Conservation (phyloP, 225 moss, liverwort and hornwort genomes). For the Takakia lepidozioides region DNA sequence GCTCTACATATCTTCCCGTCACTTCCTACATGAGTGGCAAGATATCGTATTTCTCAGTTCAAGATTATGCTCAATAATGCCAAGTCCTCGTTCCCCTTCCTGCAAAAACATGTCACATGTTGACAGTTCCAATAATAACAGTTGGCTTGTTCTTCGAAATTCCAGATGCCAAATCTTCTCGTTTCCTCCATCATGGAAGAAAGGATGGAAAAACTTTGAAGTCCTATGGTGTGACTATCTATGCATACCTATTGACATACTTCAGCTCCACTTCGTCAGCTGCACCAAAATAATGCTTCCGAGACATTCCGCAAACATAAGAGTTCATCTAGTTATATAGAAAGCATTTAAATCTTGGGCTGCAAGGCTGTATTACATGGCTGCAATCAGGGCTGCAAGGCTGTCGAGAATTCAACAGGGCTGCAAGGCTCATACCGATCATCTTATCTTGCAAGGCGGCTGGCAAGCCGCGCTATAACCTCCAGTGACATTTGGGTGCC, state of each 20-base stretch:
- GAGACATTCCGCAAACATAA: slow-evolving; percentile 62
- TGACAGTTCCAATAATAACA: too few relatives aligned
- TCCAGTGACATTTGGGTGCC: slow-evolving; percentile 72
- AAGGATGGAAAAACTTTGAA: too few relatives aligned
- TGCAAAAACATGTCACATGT: too few relatives aligned
- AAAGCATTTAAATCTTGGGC: too few relatives aligned
- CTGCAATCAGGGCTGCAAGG: too few relatives aligned
- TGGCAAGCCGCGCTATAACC: slow-evolving; percentile 67
- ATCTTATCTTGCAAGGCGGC: slow-evolving; percentile 93
- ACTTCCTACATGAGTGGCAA: slow-evolving; percentile 85
- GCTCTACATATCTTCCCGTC: too few relatives aligned
- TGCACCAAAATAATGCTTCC: slow-evolving; percentile 86
- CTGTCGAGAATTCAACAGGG: too few relatives aligned
- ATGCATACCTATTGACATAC: slow-evolving; percentile 74
- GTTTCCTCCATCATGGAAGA: too few relatives aligned
- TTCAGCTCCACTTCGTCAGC: slow-evolving; percentile 96
- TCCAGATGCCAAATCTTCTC: too few relatives aligned
- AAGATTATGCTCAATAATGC: slow-evolving; percentile 75
- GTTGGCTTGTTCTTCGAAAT: too few relatives aligned
- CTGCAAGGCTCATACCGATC: slow-evolving; percentile 39
- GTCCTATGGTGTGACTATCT: neutral
- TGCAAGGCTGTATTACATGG: too few relatives aligned
- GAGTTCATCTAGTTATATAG: too few relatives aligned
- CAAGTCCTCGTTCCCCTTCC: slow-evolving; percentile 64
- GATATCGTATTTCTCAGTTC: slow-evolving; percentile 81